phyloP scores from a whole-genome alignment of 2,329 filamentous ascomycete species.

The Xylariaceae sp. region DNA sequence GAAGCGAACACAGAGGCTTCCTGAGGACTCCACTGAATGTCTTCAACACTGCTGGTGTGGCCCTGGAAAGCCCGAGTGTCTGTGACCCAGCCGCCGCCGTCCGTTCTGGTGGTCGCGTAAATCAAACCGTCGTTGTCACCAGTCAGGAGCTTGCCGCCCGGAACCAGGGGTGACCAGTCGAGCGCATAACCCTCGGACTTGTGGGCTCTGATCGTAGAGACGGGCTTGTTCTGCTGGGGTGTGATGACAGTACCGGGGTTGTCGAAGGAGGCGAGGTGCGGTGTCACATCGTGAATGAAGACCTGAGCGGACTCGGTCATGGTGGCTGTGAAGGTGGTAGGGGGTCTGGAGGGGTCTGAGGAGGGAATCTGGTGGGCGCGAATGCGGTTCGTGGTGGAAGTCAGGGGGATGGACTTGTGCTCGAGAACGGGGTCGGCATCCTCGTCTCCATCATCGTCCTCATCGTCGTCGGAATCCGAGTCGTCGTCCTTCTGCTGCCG shows the following conservation, averaged over 20 bases:
- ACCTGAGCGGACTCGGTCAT: slow-evolving; percentile 89
- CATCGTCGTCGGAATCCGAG: slow-evolving; percentile 61
- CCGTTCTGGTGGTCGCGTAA: slow-evolving; percentile 78
- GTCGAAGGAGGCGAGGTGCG: slow-evolving; percentile 85
- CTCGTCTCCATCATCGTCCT: slow-evolving; percentile 65
- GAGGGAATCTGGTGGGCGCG: slow-evolving; percentile 76
- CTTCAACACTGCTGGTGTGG: slow-evolving; percentile 82
- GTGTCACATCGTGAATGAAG: slow-evolving; percentile 89
- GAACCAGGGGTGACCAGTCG: slow-evolving; percentile 86
- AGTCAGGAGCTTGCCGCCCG: slow-evolving; percentile 79
- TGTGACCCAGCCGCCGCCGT: slow-evolving; percentile 84
- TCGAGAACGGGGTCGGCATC: slow-evolving; percentile 85
- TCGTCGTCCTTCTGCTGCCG: slow-evolving; percentile 74
- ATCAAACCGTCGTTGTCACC: slow-evolving; percentile 89
- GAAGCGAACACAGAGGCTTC: slow-evolving; percentile 94
- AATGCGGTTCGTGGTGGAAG: slow-evolving; percentile 88
- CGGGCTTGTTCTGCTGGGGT: slow-evolving; percentile 78
- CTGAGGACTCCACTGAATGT: slow-evolving; percentile 92
- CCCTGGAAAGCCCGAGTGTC: slow-evolving; percentile 79
- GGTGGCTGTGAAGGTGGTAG: slow-evolving; percentile 78
- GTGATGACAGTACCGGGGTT: slow-evolving; percentile 76
- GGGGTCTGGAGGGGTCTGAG: slow-evolving; percentile 62
- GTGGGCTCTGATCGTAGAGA: slow-evolving; percentile 84
- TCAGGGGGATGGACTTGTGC: slow-evolving; percentile 80
- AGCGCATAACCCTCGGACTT: slow-evolving; percentile 90